Base-by-base conservation (phyloP, 495 filamentous ascomycete species). In the Tuber indicum region DNA sequence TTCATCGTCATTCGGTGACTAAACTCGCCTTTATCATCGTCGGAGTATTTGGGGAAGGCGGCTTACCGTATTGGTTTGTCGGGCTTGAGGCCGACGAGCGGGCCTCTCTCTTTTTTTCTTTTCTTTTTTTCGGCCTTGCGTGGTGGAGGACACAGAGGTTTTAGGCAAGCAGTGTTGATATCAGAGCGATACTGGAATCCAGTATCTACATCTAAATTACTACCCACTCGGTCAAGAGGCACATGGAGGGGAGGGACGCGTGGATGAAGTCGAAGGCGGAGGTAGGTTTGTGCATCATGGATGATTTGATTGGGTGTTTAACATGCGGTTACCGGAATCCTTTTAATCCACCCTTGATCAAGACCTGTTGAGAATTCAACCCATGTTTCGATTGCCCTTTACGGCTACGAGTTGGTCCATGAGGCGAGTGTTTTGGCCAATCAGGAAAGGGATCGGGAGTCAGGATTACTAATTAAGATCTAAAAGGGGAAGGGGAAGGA, bases 401-500 rank as follows among this genome's bases (percentile, higher is more conserved):
- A 36, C 32, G 26, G 26, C 16, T 32, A 17, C 3, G 26, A 8
- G 58, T 66, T 66, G 26, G 26, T 26, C 58, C 14, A 7, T 32
- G 16, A 36, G 10, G 58, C 6, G 58, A 3, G 26, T 8, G 26
- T 66, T 36, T 66, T 36, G 58, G 14, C 58, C 58, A 66, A 17
- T 19, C 58, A 36, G 26, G 14, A 14, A 19, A 17, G 58, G 14
- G 32, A 36, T 66, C n/a, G 26, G 58, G 14, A 10, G 58, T 19
- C 26, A 19, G 32, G 58, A 36, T 66, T 66, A 66, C 58, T 66
- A 66, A 66, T 14, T 17, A 26, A 36, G 4, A 32, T 45, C 52
- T 39, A 70, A 80, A 76, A 79, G 69, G 71, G 78, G 75, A 76
- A 52, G 70, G 19, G 70, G 23, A 73, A 39, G 32, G 58, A 66